Conservation (phyloP, 1,284 basidiomycete genomes). For the Schizophyllum amplum region DNA sequence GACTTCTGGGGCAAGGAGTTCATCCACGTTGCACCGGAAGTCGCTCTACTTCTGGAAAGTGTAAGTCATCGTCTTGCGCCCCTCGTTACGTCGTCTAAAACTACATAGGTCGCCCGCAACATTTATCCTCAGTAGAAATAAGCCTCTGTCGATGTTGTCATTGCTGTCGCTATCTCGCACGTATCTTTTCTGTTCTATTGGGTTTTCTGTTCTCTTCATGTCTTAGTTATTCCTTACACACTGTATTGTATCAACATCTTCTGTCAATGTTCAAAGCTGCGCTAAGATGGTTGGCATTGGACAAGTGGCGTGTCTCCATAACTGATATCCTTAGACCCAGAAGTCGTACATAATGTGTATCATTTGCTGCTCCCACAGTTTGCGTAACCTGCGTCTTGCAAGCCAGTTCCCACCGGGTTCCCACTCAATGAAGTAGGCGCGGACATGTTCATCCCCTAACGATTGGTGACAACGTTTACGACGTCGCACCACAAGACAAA, state of each 20-base stretch:
- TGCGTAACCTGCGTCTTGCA: not conserved
- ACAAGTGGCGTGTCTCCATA: constrained; percentile 7
- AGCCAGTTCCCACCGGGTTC: no score
- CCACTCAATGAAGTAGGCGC: no score
- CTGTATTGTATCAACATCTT: constrained; percentile 73
- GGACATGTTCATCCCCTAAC: no score
- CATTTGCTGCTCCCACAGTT: not conserved
- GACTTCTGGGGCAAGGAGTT: constrained; percentile 85
- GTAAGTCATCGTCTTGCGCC: constrained; percentile 35
- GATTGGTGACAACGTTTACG: no score
- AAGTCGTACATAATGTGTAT: not conserved
- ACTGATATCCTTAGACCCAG: not conserved
- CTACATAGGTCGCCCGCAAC: constrained; percentile 19
- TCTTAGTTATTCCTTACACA: constrained; percentile 14
- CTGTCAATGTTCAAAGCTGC: constrained; percentile 45
- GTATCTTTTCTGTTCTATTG: constrained; percentile 27
- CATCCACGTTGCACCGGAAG: constrained; percentile 72
- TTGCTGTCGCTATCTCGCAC: constrained; percentile 11
- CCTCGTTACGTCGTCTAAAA: constrained; percentile 1
- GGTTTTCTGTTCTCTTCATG: constrained; percentile 38
- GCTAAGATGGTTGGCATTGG: constrained; percentile 19
- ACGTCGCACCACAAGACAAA: no score
- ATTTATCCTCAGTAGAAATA: constrained; percentile 2
- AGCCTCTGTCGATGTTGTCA: not conserved
- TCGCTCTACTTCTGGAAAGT: constrained; percentile 72